Base-by-base conservation (phyloP, 371 early-diverging fungal species). In the Rhizopus delemar region DNA sequence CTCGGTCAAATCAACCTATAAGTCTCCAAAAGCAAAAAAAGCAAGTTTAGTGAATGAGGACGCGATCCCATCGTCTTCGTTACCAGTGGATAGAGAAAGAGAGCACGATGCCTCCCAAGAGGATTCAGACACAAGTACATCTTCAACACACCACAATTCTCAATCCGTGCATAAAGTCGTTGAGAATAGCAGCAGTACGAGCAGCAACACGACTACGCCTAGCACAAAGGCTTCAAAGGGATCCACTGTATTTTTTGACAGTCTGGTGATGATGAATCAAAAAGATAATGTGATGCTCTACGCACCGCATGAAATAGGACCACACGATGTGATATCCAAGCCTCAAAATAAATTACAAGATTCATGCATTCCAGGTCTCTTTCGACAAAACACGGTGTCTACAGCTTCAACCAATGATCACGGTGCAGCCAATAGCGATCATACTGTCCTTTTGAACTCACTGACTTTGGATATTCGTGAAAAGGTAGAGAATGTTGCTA, bases 301-400 rank as follows among this genome's bases (percentile, higher is more conserved):
- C 8, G 48, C 54, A 41, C 63, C 63, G 5, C 57, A 63, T 43
- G 63, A 63, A 41, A 63, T 63, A 16, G 63, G 63, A 3, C 63
- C 63, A 13, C 13, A 53, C 33, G 63, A 63, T 53, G 29, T 57
- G 22, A 63, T 63, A 0, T 31, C 29, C 15, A 28, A 15, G 16
- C 13, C 22, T 29, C 41, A n/a, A 53, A 41, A 38, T 9, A 15
- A 53, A 15, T 16, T 48, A 12, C 48, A 16, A 7, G 48, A 48
- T 22, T 22, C 22, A 2, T 22, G 22, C 22, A 22, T 22, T 22
- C 22, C 22, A 22, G 22, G 22, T 22, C 13, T 38, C 11, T 38
- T 15, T 15, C 4, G 53, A 38, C 34, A 53, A 53, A 22, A 36
- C 11, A 16, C 22, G 3, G 11, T 38, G 39, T 38, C 39, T 38